Evolutionary conservation across 345 rosid genomes (phyloP).

Genomic region (Eucalyptus fibrosa): DNA sequence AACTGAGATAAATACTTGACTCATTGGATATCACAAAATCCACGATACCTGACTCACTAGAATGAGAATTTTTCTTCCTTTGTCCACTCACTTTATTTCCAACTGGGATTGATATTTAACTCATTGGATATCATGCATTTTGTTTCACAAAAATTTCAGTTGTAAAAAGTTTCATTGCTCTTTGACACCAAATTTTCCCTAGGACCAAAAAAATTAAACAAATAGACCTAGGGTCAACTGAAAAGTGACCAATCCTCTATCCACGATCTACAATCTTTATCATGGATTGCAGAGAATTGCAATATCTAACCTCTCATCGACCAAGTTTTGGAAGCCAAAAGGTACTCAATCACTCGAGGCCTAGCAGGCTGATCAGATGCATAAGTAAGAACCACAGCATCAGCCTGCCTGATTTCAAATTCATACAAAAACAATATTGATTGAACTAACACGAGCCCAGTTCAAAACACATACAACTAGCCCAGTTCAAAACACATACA

Average conservation of each 20-base stretch:
- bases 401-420: constrained; percentile 33
- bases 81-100: neutral
- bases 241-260: neutral
- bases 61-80: neutral
- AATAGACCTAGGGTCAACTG: neutral
- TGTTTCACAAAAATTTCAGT: neutral
- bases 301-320: constrained; percentile 21
- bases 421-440: neutral
- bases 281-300: neutral
- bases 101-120: neutral
- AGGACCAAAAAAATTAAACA: neutral
- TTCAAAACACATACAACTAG: neutral
- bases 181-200: neutral
- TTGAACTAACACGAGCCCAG: neutral
- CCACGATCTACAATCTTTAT: neutral
- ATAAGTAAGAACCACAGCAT: constrained; percentile 70
- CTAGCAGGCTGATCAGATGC: constrained; percentile 49
- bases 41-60: neutral
- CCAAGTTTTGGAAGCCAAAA: constrained; percentile 75
- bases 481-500: neutral
- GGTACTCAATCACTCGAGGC: constrained; percentile 44
- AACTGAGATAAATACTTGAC: neutral
- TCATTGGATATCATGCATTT: neutral
- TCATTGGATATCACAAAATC: neutral
- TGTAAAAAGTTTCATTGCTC: neutral